Percentiles rank a stretch among this genome's conserved stretches.
Conservation (phyloP, 108 stramenopile species). For the Stephanodiscus triporus region DNA sequence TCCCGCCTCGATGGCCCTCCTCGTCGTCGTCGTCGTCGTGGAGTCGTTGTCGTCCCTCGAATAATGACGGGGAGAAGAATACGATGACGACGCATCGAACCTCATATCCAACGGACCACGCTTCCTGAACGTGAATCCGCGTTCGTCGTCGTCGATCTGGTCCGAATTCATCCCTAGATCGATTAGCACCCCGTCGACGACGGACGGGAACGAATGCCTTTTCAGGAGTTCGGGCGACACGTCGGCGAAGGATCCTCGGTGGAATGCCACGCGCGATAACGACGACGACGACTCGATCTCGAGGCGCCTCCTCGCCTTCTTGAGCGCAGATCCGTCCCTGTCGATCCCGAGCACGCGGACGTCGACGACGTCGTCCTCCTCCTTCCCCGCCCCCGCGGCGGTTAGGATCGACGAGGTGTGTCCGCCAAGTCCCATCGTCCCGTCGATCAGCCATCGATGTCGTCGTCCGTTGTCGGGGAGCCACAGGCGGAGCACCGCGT, state of each 20-base stretch:
- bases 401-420: conserved; percentile 12
- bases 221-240: conserved; percentile 5
- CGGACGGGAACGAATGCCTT: conserved; percentile 11
- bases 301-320: conserved; percentile 13
- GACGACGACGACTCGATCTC: not conserved
- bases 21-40: not conserved
- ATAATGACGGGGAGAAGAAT: no score
- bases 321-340: conserved; percentile 1
- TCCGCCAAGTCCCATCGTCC: conserved; percentile 23
- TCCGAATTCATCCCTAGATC: conserved; percentile 88
- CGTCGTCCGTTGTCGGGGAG: not conserved
- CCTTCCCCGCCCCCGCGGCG: no score
- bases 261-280: not conserved
- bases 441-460: conserved; percentile 15
- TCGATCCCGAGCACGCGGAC: conserved; percentile 15
- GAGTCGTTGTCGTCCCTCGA: not conserved
- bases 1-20: conserved; percentile 53
- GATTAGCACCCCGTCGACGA: conserved; percentile 76
- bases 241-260: conserved; percentile 22
- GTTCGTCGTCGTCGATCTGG: conserved; percentile 82
- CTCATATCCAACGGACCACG: conserved; percentile 92
- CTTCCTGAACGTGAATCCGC: conserved; percentile 85
- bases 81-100: not conserved
- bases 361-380: no score
- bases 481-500: conserved; percentile 19